These are phyloP conservation scores for Nymphaea thermarum DNA, from an alignment of 164 flowering plant species.

Conservation along the genomic window DNA sequence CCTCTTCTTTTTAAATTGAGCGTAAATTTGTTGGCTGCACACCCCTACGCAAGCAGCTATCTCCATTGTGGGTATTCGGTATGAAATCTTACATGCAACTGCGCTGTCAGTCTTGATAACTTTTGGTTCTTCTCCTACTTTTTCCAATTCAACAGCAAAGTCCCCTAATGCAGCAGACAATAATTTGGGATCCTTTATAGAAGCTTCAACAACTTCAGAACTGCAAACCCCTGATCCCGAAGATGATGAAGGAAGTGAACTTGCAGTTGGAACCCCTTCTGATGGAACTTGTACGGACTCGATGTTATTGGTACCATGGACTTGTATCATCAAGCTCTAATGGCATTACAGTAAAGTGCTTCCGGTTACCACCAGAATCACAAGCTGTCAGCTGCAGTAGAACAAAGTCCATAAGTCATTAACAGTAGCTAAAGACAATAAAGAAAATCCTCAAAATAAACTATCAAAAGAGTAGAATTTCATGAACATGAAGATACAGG, in stretches of 20 bases:
- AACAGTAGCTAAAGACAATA: not conserved
- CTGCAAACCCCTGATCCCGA: constrained; percentile 5
- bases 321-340: constrained; percentile 3
- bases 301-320: constrained; percentile 1
- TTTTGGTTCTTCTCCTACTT: constrained; percentile 2
- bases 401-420: not conserved
- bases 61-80: not conserved
- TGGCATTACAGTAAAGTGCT: not conserved
- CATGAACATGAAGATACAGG: not conserved
- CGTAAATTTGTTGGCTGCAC: no score
- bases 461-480: not conserved
- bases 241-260: constrained; percentile 9
- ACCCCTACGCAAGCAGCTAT: no score
- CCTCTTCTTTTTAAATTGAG: no score
- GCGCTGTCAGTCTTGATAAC: not conserved
- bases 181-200: constrained; percentile 14
- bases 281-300: constrained; percentile 6
- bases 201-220: constrained; percentile 11
- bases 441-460: not conserved
- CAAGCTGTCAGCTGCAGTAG: constrained; percentile 10
- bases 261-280: constrained; percentile 9
- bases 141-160: constrained; percentile 9
- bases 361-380: constrained; percentile 11
- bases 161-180: constrained; percentile 5
- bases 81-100: constrained; percentile 15